These are phyloP conservation scores for Climacium dendroides DNA, from an alignment of 225 moss, liverwort and hornwort genomes.

Conservation along the genomic window DNA sequence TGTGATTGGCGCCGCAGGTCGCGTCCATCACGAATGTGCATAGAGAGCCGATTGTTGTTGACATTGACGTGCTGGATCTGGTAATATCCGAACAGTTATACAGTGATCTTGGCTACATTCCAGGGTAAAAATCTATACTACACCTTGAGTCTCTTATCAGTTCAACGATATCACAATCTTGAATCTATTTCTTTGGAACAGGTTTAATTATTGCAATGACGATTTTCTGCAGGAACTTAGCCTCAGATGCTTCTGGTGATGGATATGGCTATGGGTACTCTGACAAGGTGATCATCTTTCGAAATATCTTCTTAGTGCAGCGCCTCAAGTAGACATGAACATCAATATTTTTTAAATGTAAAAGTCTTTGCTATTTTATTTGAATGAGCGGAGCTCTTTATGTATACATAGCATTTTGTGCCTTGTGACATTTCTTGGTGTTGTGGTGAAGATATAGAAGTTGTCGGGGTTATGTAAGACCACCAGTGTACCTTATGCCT, in stretches of 20 bases:
- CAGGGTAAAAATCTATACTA: constrained; percentile 30
- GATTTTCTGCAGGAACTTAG: constrained; percentile 37
- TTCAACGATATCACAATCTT: background rate
- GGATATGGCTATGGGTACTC: constrained; percentile 80
- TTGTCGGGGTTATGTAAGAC: background rate
- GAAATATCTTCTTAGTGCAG: background rate
- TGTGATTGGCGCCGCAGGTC: constrained; percentile 4
- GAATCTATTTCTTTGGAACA: background rate
- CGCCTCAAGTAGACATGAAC: background rate
- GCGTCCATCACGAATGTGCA: constrained; percentile 81
- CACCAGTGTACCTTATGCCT: background rate
- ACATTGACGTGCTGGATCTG: constrained; percentile 79
- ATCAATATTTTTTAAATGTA: background rate
- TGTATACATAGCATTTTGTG: background rate
- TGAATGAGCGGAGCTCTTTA: background rate
- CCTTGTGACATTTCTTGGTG: background rate
- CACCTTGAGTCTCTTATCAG: background rate
- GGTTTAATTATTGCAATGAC: background rate
- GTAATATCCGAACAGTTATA: constrained; percentile 67
- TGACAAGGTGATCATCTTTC: constrained; percentile 60
- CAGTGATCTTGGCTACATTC: constrained; percentile 41
- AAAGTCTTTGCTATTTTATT: background rate
- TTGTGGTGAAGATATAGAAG: background rate
- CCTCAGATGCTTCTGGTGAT: constrained; percentile 22
- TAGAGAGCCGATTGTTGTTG: constrained; percentile 77